These are phyloP conservation scores for Mucor mucedo DNA, from an alignment of 371 early-diverging fungal genomes.

Conservation along the genomic window DNA sequence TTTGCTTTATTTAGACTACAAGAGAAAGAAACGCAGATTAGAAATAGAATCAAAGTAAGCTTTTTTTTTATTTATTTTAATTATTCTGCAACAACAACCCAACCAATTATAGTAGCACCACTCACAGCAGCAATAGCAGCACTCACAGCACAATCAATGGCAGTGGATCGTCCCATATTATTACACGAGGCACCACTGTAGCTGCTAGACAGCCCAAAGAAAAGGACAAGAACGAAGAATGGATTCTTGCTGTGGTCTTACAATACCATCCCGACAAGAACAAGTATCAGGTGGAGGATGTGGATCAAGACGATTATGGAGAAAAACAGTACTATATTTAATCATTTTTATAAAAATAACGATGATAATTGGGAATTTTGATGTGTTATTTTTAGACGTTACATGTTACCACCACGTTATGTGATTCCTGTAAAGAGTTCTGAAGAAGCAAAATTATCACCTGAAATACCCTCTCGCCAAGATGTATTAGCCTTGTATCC, in stretches of 20 bases:
- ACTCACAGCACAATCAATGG: not conserved
- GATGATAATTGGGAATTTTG: too few species aligned
- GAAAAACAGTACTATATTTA: conserved; percentile 53
- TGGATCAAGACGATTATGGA: conserved; percentile 72
- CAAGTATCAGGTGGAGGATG: conserved; percentile 77
- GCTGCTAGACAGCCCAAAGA: conserved; percentile 66
- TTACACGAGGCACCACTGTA: conserved; percentile 44
- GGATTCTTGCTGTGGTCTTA: conserved; percentile 75
- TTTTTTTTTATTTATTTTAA: not conserved
- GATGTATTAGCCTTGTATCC: conserved; percentile 86
- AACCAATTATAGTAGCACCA: not conserved
- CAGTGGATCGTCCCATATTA: not conserved
- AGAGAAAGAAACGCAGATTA: conserved; percentile 67
- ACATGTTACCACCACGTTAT: conserved; percentile 60
- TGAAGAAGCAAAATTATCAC: conserved; percentile 43
- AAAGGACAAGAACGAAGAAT: conserved; percentile 70
- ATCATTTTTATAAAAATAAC: not conserved
- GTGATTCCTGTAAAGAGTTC: conserved; percentile 66
- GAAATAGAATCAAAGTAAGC: conserved; percentile 46
- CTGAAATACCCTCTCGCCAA: conserved; percentile 68
- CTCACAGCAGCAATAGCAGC: too few species aligned
- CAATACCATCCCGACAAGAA: conserved; percentile 68
- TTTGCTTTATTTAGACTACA: conserved; percentile 42
- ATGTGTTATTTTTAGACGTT: conserved; percentile 49
- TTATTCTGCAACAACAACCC: not conserved